Evolutionary conservation across 2,329 filamentous ascomycete species (phyloP).

Genomic region (Penicillium concentricum): DNA sequence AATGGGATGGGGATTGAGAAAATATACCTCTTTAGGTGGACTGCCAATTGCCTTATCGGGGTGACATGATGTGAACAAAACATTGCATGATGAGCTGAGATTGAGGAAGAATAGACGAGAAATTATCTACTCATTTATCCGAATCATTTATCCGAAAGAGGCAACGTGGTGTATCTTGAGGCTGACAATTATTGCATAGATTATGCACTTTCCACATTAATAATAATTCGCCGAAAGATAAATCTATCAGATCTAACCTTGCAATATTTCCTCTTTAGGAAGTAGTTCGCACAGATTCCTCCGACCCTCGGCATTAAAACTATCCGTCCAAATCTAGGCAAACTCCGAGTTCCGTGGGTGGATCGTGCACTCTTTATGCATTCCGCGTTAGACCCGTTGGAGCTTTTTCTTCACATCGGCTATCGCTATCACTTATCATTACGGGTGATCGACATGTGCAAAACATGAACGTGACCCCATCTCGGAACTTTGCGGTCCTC

Average conservation of each 20-base stretch:
- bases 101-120: not conserved
- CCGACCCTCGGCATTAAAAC: not conserved
- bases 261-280: not conserved
- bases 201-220: not conserved
- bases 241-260: not conserved
- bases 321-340: not conserved
- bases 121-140: not conserved
- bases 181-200: not conserved
- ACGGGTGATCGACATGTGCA: slow-evolving; percentile 2
- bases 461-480: not conserved
- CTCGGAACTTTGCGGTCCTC: not conserved
- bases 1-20: not conserved
- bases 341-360: not conserved
- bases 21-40: not conserved
- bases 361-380: not conserved
- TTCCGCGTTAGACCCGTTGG: not conserved
- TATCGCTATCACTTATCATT: not conserved
- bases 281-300: not conserved
- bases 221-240: not conserved
- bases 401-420: not conserved
- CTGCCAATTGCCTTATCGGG: not conserved
- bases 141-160: not conserved
- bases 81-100: not conserved
- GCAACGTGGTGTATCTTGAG: not conserved
- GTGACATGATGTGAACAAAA: not conserved